These are phyloP conservation scores for Fraxinus baroniana DNA, from an alignment of 305 asterid species.

Conservation along the genomic window DNA sequence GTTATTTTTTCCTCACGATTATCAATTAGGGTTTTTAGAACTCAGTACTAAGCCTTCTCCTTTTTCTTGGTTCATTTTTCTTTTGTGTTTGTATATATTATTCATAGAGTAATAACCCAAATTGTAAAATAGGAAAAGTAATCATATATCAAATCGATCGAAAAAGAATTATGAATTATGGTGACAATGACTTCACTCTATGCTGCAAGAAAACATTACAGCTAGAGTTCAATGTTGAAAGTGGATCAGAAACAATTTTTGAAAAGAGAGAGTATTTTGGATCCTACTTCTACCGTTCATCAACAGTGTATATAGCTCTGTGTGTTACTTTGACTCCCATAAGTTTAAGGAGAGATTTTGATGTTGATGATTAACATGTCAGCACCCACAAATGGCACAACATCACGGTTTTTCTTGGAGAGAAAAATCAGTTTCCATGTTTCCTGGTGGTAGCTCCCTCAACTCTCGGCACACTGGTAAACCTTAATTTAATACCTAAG, in stretches of 20 bases:
- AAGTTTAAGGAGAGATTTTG: constrained; percentile 9
- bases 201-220: too few relatives aligned
- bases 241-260: too few relatives aligned
- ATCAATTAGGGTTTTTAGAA: not conserved
- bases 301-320: not conserved
- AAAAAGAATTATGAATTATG: not conserved
- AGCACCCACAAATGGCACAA: constrained; percentile 12
- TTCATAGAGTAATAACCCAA: not conserved
- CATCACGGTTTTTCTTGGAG: not conserved
- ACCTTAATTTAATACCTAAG: not conserved
- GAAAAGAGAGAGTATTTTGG: too few relatives aligned
- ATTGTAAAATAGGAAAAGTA: not conserved
- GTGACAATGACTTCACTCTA: not conserved
- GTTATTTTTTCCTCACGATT: not conserved
- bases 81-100: constrained; percentile 16
- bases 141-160: not conserved
- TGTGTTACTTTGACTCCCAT: not conserved
- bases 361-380: constrained; percentile 13
- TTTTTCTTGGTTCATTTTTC: not conserved
- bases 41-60: not conserved
- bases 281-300: constrained; percentile 21
- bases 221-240: too few relatives aligned
- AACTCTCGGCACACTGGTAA: not conserved
- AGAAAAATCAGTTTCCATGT: not conserved
- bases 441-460: not conserved